Conservation (phyloP, 2,329 filamentous ascomycete species). For the Fusarium keratoplasticum region DNA sequence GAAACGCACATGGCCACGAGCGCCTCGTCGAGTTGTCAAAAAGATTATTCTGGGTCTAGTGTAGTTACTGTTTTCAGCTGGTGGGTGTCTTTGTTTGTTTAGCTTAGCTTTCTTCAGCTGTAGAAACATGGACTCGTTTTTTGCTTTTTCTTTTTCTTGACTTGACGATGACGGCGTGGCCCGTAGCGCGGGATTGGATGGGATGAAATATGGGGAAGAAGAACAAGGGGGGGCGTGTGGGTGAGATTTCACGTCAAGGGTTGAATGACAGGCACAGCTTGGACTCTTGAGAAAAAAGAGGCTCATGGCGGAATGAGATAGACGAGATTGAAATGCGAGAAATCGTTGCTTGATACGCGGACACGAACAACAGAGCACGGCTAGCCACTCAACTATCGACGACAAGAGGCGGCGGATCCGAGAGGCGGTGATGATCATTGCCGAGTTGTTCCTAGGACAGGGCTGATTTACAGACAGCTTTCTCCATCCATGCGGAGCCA, state of each 20-base stretch:
- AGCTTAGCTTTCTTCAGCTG: not conserved
- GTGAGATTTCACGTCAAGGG: not conserved
- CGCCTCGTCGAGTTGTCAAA: not conserved
- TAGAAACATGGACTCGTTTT: not conserved
- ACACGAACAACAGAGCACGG: not conserved
- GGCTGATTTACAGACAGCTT: slow-evolving; percentile 14
- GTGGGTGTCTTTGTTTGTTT: not conserved
- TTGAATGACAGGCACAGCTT: not conserved
- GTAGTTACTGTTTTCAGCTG: not conserved
- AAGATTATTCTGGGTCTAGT: not conserved
- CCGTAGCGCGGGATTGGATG: not conserved
- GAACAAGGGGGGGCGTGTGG: not conserved
- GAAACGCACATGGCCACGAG: slow-evolving; percentile 29
- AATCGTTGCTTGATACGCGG: not conserved
- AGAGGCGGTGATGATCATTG: slow-evolving; percentile 10
- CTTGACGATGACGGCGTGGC: not conserved
- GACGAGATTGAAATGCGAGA: slow-evolving; percentile 14
- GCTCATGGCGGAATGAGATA: not conserved
- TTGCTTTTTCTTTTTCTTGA: not conserved
- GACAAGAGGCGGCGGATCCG: slow-evolving; percentile 5
- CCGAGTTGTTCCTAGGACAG: slow-evolving; percentile 8
- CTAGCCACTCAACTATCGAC: not conserved
- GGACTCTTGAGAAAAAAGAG: not conserved
- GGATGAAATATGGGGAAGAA: not conserved
- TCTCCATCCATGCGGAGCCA: not conserved